Evolutionary conservation across 2,329 filamentous ascomycete genomes (phyloP).

Genomic region (Diaporthe eres): DNA sequence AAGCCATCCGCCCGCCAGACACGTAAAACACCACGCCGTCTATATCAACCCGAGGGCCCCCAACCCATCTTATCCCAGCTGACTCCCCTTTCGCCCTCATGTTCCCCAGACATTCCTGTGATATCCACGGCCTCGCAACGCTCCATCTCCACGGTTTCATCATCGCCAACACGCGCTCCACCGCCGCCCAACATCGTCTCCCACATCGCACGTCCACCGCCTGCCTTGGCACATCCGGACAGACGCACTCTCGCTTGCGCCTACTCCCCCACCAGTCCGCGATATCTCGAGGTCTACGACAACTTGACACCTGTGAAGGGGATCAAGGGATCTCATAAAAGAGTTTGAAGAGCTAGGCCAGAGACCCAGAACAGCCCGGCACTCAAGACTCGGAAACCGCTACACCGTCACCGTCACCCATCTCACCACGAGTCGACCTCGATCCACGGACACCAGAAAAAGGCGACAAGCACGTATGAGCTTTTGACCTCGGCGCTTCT

Average conservation of each 20-base stretch:
- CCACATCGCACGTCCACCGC: slow-evolving; percentile 9
- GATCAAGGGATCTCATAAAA: neutral
- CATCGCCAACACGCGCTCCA: slow-evolving; percentile 20
- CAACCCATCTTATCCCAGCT: slow-evolving; percentile 35
- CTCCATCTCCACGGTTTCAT: slow-evolving; percentile 1
- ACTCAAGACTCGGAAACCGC: neutral
- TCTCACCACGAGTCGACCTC: slow-evolving; percentile 8
- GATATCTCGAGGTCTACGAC: slow-evolving; percentile 21
- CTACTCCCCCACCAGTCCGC: neutral
- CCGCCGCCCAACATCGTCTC: neutral
- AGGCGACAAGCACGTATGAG: slow-evolving; percentile 1
- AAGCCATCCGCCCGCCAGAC: slow-evolving; percentile 37
- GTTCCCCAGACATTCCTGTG: slow-evolving; percentile 30
- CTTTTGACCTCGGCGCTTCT: neutral
- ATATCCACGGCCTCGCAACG: slow-evolving; percentile 13
- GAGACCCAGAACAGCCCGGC: neutral
- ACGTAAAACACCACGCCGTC: slow-evolving; percentile 41
- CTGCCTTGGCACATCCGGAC: neutral
- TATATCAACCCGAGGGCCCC: slow-evolving; percentile 41
- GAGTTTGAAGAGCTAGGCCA: slow-evolving; percentile 20
- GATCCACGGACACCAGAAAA: neutral
- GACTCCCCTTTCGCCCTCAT: slow-evolving; percentile 35
- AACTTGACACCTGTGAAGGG: neutral
- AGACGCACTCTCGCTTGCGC: neutral
- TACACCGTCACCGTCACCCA: neutral